Evolutionary conservation across 2,329 filamentous ascomycete species (phyloP).

Genomic region (Exophiala lecanii-corni): DNA sequence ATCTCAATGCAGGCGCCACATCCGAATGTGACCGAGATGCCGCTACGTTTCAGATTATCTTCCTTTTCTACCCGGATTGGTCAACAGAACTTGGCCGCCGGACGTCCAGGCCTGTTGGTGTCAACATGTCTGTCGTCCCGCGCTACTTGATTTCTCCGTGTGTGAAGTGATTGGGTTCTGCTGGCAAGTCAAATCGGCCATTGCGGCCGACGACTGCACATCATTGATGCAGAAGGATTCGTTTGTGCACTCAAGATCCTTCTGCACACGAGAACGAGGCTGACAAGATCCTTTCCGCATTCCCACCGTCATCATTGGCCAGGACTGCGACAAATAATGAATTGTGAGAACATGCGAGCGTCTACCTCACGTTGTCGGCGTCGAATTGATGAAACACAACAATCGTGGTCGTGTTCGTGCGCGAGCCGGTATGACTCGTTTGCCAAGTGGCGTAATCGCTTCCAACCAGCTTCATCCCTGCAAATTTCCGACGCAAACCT

Average conservation of each 20-base stretch:
- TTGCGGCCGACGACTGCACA: conserved; percentile 12
- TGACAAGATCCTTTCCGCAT: no score
- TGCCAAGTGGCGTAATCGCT: conserved; percentile 17
- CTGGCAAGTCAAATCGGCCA: no score
- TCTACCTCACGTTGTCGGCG: background rate
- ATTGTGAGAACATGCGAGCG: no score
- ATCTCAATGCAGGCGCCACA: conserved; percentile 21
- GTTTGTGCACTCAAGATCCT: no score
- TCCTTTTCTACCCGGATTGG: conserved; percentile 18
- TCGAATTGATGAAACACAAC: conserved; percentile 14
- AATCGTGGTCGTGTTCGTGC: background rate
- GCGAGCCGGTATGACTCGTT: conserved; percentile 2
- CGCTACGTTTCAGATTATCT: conserved; percentile 24
- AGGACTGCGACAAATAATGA: no score
- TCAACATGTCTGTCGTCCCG: background rate
- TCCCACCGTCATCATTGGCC: no score
- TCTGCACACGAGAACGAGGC: no score
- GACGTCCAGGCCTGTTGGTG: background rate
- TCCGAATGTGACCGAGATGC: conserved; percentile 12
- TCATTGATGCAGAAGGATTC: conserved; percentile 15
- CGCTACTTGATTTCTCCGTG: conserved; percentile 11
- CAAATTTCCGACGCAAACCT: conserved; percentile 17
- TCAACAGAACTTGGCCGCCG: conserved; percentile 1
- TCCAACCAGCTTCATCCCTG: conserved; percentile 13
- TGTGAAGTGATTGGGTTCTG: conserved; percentile 15